Conservation (phyloP, 2,329 filamentous ascomycete species). For the Raffaelea albimanens region DNA sequence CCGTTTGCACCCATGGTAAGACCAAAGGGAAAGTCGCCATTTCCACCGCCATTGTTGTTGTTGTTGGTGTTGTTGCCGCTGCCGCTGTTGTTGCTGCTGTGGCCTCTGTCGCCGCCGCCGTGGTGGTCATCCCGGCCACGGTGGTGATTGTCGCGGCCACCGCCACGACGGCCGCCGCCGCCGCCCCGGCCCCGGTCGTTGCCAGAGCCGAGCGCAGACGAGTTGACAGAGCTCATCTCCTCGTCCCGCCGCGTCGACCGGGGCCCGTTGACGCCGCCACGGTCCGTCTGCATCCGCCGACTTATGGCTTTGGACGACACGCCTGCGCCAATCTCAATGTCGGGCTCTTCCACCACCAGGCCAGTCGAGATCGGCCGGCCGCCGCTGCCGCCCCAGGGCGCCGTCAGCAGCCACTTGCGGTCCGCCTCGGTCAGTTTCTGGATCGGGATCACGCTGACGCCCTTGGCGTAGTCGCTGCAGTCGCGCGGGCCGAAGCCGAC, state of each 20-base stretch:
- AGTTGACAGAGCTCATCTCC: constrained; percentile 11
- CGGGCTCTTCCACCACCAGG: constrained; percentile 89
- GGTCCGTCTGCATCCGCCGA: constrained; percentile 60
- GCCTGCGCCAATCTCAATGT: constrained; percentile 96
- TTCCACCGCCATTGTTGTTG: constrained; percentile 9
- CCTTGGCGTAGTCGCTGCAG: constrained; percentile 90
- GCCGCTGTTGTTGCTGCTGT: constrained; percentile 11
- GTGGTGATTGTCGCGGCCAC: constrained; percentile 8
- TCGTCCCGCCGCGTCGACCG: constrained; percentile 45
- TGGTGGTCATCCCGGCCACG: constrained; percentile 10
- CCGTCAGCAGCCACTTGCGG: constrained; percentile 92
- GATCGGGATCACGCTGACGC: constrained; percentile 89
- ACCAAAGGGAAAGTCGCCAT: constrained; percentile 31
- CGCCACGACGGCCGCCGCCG: constrained; percentile 12
- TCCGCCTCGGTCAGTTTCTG: constrained; percentile 89
- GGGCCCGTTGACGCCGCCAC: constrained; percentile 54
- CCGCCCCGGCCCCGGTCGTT: constrained; percentile 12
- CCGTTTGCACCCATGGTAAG: constrained; percentile 35
- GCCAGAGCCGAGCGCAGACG: constrained; percentile 14
- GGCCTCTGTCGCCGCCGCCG: constrained; percentile 14
- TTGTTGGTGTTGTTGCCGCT: constrained; percentile 16
- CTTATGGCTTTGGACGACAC: constrained; percentile 87
- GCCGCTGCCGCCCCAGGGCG: constrained; percentile 86
- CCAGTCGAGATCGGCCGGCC: constrained; percentile 71
- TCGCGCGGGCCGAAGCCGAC: constrained; percentile 95